Base-by-base conservation (phyloP, 2,329 filamentous ascomycete species). In the Aspergillus unguis region DNA sequence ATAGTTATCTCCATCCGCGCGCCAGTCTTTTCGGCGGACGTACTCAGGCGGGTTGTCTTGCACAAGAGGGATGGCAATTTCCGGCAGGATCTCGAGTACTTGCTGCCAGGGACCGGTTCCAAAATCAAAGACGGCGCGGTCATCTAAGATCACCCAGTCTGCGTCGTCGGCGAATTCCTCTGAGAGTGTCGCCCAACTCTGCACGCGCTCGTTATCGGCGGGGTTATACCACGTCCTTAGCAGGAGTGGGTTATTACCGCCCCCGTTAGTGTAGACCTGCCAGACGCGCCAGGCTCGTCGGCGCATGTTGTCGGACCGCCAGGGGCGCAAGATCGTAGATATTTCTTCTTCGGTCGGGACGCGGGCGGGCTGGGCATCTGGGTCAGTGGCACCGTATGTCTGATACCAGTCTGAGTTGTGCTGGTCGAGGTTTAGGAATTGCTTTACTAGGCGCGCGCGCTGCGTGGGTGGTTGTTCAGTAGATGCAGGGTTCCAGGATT, bases 301-400 rank as follows among this genome's bases (percentile, higher is more conserved):
- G 28, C 44, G 50, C 23, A 53, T 27, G 11, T 48, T 10, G 26
- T 53, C 44, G 5, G 50, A 48, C 29, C 27, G 50, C 50, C 50
- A 53, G 38, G 50, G 50, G 2, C 40, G 50, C 7, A 53, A 38
- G 38, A 53, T 53, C 6, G 31, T 44, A 9, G 28, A 33, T n/a
- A 44, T 41, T 32, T 48, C 50, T 25, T 43, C 40, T 42, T 33
- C 10, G 29, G 32, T 53, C 2, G 44, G 50, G 38, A 44, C 23
- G 4, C 44, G 33, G 23, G 11, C 6, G 4, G 28, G 37, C 38
- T 38, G 27, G 25, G 40, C 40, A 8, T 42, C 40, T 42, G 40
- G 40, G 10, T 42, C 42, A 29, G 42, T 9, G 29, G 42, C 35
- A 28, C 45, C 45, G 26, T 28, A 6, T 29, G 33, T 48, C 26